phyloP scores from a whole-genome alignment of 1,284 basidiomycete genomes.

The Paramarasmius palmivorus region DNA sequence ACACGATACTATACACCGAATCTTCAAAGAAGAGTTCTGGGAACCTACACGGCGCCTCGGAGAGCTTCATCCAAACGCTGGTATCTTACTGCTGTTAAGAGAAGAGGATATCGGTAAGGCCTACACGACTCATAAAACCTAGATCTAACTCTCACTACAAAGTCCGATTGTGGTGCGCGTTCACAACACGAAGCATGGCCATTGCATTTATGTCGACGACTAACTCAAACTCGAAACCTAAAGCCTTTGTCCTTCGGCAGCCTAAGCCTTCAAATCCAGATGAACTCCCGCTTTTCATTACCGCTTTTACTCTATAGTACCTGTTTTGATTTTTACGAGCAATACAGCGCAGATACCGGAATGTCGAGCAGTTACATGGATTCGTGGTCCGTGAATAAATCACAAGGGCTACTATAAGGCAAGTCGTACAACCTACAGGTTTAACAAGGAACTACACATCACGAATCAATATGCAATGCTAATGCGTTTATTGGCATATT shows the following conservation, averaged over 20 bases:
- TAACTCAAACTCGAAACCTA: slow-evolving; percentile 48
- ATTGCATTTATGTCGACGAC: slow-evolving; percentile 62
- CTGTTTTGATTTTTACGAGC: too few species aligned
- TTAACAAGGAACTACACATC: too few species aligned
- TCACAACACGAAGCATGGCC: slow-evolving; percentile 81
- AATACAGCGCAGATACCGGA: too few species aligned
- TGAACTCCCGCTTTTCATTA: slow-evolving; percentile 50
- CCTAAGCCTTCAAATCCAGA: slow-evolving; percentile 26
- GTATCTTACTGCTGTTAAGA: slow-evolving; percentile 40
- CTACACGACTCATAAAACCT: slow-evolving; percentile 18
- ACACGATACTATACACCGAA: slow-evolving; percentile 38
- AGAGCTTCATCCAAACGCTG: slow-evolving; percentile 33
- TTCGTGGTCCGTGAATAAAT: too few species aligned
- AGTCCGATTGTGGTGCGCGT: slow-evolving; percentile 78
- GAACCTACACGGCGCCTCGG: slow-evolving; percentile 28
- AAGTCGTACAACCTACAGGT: too few species aligned
- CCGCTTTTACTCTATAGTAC: slow-evolving; percentile 42
- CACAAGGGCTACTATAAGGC: too few species aligned
- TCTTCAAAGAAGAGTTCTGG: slow-evolving; percentile 40
- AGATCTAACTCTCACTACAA: slow-evolving; percentile 25
- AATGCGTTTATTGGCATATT: slow-evolving; percentile 49
- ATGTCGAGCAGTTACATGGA: too few species aligned
- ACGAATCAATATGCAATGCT: slow-evolving; percentile 36
- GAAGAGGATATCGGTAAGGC: slow-evolving; percentile 13
- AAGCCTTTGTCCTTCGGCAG: slow-evolving; percentile 52